Evolutionary conservation across 768 basidiomycete genomes (phyloP), one percentile per base, ranked within the genome.

Genomic region (Rhizopogon vinicolor): DNA sequence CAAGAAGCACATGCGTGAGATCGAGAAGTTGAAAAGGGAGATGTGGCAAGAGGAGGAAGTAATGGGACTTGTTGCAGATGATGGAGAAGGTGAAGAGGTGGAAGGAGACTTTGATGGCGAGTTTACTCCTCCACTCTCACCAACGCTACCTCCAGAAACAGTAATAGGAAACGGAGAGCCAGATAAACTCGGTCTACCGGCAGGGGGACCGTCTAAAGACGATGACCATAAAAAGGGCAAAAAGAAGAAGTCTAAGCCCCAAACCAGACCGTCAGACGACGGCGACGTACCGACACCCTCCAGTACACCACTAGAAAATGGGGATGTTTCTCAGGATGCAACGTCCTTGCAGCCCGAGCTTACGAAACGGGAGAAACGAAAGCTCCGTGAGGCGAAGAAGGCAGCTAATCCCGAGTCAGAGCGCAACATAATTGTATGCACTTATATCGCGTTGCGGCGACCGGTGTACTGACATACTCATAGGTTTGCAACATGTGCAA

Each of bases 1-100:
- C 69, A 89, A 89, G 72, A 97, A 93, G 70, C 97, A 99, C 64
- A 66, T 90, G 66, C 91, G 88, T 69, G 91, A 93, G 58, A 84
- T 98, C 12, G 91, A 91, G 64, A 77, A 75, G 60, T 65, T 99
- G 56, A 84, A 82, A 68, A 76, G 77, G 62, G 82, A 90, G 63
- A 97, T 99, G 90, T 66, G 75, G 60, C 72, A 74, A 53, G 92
- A 98, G 62, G 79, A 91, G 56, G 80, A 82, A 50, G 82, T 79
- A 58, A 67, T 97, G 4, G 85, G 77, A 0, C 8, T 67, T 16
- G 71, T 91, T 19, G 73, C 67, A 13, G 73, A 73, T 25, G 75
- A 66, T 14, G 66, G 61, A 35, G 63, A 45, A 25, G 46, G 41
- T 25, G 67, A 69, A 3, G 70, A 64, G 44, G 57, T 40, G 5